phyloP scores from a whole-genome alignment of 257 asterid genomes.

The Solanum chaucha region DNA sequence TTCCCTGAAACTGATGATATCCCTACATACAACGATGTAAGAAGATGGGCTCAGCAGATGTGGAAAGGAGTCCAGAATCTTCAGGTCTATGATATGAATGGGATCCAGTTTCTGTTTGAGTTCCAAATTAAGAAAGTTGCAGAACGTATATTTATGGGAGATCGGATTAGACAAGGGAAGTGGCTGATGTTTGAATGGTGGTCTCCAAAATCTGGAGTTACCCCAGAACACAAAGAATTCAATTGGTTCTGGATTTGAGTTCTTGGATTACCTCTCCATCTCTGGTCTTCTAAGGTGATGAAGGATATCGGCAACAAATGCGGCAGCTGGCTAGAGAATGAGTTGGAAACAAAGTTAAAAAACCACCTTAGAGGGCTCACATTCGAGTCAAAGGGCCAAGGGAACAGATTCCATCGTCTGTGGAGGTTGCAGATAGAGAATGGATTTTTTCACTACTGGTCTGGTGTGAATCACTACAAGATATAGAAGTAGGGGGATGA shows the following conservation, averaged over 20 bases:
- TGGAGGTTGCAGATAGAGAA: neutral
- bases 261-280: neutral
- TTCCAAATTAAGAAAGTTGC: neutral
- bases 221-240: neutral
- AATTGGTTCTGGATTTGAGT: neutral
- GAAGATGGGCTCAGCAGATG: neutral
- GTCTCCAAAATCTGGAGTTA: neutral
- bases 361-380: neutral
- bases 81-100: neutral
- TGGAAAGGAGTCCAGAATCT: neutral
- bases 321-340: neutral
- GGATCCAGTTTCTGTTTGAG: neutral
- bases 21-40: neutral
- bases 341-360: neutral
- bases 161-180: neutral
- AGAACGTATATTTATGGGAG: neutral
- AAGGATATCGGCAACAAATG: neutral
- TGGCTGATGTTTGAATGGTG: neutral
- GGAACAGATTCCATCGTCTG: neutral
- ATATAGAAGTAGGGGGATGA: neutral
- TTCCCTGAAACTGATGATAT: neutral
- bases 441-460: neutral
- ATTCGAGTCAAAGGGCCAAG: neutral
- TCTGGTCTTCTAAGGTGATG: neutral
- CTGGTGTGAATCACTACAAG: neutral